Percentiles rank a stretch among this genome's conserved stretches.
These are phyloP conservation scores for Chamaecrista fasciculata DNA, from an alignment of 306 rosid species.

Conservation along the genomic window DNA sequence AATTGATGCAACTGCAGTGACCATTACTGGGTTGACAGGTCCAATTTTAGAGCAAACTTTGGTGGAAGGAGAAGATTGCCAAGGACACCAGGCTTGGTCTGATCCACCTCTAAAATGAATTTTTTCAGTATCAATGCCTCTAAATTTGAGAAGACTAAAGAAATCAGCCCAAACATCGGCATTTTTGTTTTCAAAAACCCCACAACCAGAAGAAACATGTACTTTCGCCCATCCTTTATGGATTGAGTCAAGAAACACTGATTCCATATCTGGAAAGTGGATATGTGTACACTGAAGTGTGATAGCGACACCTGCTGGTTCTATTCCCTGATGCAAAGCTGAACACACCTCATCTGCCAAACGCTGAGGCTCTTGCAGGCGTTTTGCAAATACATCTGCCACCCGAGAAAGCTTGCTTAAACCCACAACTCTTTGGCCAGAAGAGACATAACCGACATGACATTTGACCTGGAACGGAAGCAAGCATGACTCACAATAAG, in stretches of 20 bases:
- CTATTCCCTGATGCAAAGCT: slow-evolving; percentile 58
- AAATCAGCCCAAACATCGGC: slow-evolving; percentile 70
- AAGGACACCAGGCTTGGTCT: slow-evolving; percentile 73
- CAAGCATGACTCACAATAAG: slow-evolving; percentile 95
- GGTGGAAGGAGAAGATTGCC: slow-evolving; percentile 32
- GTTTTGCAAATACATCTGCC: slow-evolving; percentile 48
- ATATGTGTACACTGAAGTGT: slow-evolving; percentile 69
- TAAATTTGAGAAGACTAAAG: slow-evolving; percentile 58
- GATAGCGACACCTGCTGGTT: slow-evolving; percentile 84
- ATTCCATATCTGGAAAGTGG: slow-evolving; percentile 65
- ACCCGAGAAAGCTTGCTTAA: slow-evolving; percentile 92
- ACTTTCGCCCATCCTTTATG: slow-evolving; percentile 55
- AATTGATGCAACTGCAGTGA: slow-evolving; percentile 65
- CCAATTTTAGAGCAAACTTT: slow-evolving; percentile 48
- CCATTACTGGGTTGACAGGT: slow-evolving; percentile 52
- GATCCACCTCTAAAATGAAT: slow-evolving; percentile 33
- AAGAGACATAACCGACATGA: slow-evolving; percentile 91
- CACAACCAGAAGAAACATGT: slow-evolving; percentile 66
- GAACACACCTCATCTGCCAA: slow-evolving; percentile 43
- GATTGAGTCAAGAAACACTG: slow-evolving; percentile 51
- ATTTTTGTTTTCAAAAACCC: slow-evolving; percentile 56
- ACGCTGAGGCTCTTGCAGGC: slow-evolving; percentile 61
- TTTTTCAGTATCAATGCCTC: slow-evolving; percentile 47
- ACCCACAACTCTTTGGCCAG: slow-evolving; percentile 79
- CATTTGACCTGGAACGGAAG: slow-evolving; percentile 91